phyloP scores from a whole-genome alignment of 345 rosid species.

The Arabis alpina region DNA sequence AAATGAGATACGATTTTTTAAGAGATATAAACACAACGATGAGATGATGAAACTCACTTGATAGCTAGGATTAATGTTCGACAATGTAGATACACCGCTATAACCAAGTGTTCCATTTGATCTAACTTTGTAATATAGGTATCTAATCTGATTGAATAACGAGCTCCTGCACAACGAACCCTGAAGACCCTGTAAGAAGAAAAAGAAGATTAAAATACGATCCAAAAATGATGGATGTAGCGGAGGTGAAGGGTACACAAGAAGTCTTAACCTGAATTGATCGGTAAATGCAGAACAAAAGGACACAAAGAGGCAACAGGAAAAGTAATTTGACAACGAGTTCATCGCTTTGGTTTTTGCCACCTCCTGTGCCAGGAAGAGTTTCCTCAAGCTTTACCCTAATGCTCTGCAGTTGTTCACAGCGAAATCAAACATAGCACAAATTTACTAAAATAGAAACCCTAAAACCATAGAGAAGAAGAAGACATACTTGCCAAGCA shows the following conservation, averaged over 20 bases:
- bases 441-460: constrained; percentile 18
- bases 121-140: constrained; percentile 60
- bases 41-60: constrained; percentile 50
- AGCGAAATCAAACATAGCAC: constrained; percentile 4
- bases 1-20: not conserved
- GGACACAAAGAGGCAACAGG: constrained; percentile 69
- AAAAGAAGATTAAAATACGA: constrained; percentile 4
- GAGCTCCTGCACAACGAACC: constrained; percentile 59
- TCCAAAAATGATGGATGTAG: constrained; percentile 13
- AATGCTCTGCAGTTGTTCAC: constrained; percentile 51
- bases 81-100: constrained; percentile 55
- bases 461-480: constrained; percentile 25
- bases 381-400: constrained; percentile 75
- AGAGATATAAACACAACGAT: not conserved
- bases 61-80: constrained; percentile 51
- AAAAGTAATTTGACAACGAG: constrained; percentile 69
- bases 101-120: constrained; percentile 59
- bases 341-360: constrained; percentile 71
- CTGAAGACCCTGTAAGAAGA: constrained; percentile 53
- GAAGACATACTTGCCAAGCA: constrained; percentile 81
- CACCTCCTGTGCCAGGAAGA: constrained; percentile 94
- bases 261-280: constrained; percentile 35
- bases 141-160: constrained; percentile 64
- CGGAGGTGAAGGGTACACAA: constrained; percentile 4
- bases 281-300: constrained; percentile 46